These are phyloP conservation scores for Pseudevernia furfuracea DNA, from an alignment of 495 filamentous ascomycete species.

Conservation along the genomic window DNA sequence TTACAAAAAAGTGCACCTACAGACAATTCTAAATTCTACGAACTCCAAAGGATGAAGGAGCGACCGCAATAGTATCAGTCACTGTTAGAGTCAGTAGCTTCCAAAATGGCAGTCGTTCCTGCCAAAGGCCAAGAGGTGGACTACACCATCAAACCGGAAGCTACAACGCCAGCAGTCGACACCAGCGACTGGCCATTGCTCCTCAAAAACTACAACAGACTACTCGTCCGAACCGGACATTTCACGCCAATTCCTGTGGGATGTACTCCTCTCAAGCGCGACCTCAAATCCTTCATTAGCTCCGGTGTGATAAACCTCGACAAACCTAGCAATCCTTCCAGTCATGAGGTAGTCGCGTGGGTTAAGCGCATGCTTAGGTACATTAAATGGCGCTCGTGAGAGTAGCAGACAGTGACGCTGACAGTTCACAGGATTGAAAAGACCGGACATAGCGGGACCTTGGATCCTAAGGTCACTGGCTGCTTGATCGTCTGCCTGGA, in stretches of 20 bases:
- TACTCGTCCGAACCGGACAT: conserved; percentile 81
- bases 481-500: conserved; percentile 95
- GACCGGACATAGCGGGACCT: conserved; percentile 93
- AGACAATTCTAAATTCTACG: background rate
- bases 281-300: conserved; percentile 89
- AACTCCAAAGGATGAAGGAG: conserved; percentile 16
- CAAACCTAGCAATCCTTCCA: conserved; percentile 96
- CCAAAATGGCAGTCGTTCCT: conserved; percentile 52
- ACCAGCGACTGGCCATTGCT: conserved; percentile 81
- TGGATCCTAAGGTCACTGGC: conserved; percentile 90
- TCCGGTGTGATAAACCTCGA: conserved; percentile 97
- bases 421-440: conserved; percentile 92
- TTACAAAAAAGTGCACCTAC: background rate
- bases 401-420: conserved; percentile 61
- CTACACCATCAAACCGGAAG: conserved; percentile 82
- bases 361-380: conserved; percentile 94
- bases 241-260: conserved; percentile 91
- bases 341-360: conserved; percentile 98
- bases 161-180: conserved; percentile 58
- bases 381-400: background rate
- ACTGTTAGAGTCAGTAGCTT: background rate
- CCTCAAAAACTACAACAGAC: conserved; percentile 83
- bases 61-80: background rate
- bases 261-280: conserved; percentile 76
- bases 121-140: conserved; percentile 58